phyloP scores from a whole-genome alignment of 805 yeast species.

The Monosporozyma unispora region DNA sequence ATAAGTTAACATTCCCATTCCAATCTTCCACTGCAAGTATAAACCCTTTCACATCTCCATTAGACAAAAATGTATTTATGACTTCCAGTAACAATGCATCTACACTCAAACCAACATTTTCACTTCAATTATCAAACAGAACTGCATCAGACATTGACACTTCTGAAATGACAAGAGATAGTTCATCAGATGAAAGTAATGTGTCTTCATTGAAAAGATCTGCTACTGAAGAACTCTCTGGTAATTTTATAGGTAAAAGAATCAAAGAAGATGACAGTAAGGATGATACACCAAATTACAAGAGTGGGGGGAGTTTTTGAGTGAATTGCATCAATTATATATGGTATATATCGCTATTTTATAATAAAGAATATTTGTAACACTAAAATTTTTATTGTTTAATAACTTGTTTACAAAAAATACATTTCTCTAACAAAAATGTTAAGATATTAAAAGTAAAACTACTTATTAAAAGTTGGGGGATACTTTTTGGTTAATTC shows the following conservation, averaged over 20 bases:
- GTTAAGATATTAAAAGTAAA: background rate
- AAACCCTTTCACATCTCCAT: slow-evolving; percentile 2
- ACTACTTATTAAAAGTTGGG: background rate
- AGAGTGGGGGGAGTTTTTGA: background rate
- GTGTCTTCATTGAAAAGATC: slow-evolving; percentile 9
- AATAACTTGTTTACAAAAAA: background rate
- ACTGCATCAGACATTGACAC: background rate
- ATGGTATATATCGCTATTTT: background rate
- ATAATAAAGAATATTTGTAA: background rate
- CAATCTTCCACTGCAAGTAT: background rate
- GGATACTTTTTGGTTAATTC: too few species aligned
- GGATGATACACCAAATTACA: background rate
- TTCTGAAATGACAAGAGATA: background rate
- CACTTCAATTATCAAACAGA: background rate
- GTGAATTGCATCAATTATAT: background rate
- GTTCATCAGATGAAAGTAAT: slow-evolving; percentile 1
- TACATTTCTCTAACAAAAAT: background rate
- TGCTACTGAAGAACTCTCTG: slow-evolving; percentile 5
- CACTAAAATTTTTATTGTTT: background rate
- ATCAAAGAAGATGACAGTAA: slow-evolving; percentile 1
- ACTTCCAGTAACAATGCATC: slow-evolving; percentile 1
- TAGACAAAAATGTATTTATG: background rate
- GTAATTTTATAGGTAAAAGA: background rate
- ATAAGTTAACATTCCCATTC: slow-evolving; percentile 2
- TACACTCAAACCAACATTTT: slow-evolving; percentile 6